Percentiles rank a stretch among this genome's conserved stretches.
These are phyloP conservation scores for Boehmeria nivea DNA, from an alignment of 306 rosid species.

Conservation along the genomic window DNA sequence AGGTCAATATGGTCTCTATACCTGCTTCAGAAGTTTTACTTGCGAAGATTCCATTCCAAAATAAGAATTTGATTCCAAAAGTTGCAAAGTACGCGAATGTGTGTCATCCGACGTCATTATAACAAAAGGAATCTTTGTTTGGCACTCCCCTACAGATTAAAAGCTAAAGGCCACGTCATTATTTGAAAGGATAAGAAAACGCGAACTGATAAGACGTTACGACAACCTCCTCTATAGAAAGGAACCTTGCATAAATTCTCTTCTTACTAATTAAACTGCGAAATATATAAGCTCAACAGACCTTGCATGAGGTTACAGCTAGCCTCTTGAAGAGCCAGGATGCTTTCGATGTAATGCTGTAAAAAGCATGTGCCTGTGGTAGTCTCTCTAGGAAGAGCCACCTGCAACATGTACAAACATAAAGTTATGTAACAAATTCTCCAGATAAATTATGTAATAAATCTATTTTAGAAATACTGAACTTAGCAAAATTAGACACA, in stretches of 20 bases:
- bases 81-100: slow-evolving; percentile 62
- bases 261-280: not conserved
- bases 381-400: slow-evolving; percentile 94
- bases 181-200: slow-evolving; percentile 15
- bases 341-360: slow-evolving; percentile 68
- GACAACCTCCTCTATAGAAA: not conserved
- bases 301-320: slow-evolving; percentile 54
- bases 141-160: slow-evolving; percentile 45
- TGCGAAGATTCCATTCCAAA: slow-evolving; percentile 90
- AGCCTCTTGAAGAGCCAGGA: slow-evolving; percentile 89
- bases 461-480: too few species aligned
- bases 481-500: too few species aligned
- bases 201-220: not conserved
- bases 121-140: slow-evolving; percentile 59
- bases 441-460: not conserved
- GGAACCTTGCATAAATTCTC: too few species aligned
- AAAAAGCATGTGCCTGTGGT: slow-evolving; percentile 66
- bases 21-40: slow-evolving; percentile 96
- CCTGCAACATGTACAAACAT: slow-evolving; percentile 42
- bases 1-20: slow-evolving; percentile 16
- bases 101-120: slow-evolving; percentile 98
- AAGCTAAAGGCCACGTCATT: slow-evolving; percentile 23
- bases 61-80: slow-evolving; percentile 73
- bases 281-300: slow-evolving; percentile 20
- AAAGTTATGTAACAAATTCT: not conserved